phyloP scores from a whole-genome alignment of 164 flowering plant species.

The Nelumbo lutea region DNA sequence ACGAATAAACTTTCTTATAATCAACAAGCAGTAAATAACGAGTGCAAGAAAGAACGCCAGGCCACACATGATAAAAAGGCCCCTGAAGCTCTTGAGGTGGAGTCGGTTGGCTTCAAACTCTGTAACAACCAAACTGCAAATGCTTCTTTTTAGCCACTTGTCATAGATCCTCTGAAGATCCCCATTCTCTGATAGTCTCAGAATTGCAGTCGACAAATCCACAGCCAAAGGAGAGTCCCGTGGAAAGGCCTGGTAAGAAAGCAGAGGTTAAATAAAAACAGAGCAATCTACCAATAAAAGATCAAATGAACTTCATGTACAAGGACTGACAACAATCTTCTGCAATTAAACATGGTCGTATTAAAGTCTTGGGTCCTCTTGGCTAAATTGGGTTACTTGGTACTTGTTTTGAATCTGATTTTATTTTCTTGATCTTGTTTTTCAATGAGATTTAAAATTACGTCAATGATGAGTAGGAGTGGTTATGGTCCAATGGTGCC shows the following conservation, averaged over 20 bases:
- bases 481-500: no score
- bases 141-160: constrained; percentile 51
- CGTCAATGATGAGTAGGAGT: no score
- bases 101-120: constrained; percentile 45
- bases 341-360: no score
- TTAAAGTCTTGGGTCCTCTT: no score
- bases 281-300: neutral
- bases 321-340: no score
- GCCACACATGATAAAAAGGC: constrained; percentile 66
- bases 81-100: constrained; percentile 65
- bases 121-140: constrained; percentile 31
- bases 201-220: constrained; percentile 86
- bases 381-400: no score
- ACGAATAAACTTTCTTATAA: constrained; percentile 32
- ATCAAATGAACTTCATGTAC: neutral
- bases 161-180: constrained; percentile 72
- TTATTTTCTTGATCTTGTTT: no score
- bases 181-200: constrained; percentile 70
- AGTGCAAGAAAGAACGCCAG: constrained; percentile 61
- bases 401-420: no score
- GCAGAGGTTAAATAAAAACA: neutral
- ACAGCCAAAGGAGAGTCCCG: constrained; percentile 74
- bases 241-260: constrained; percentile 60
- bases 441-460: no score
- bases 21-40: constrained; percentile 31